Evolutionary conservation across 768 basidiomycete genomes (phyloP), one percentile per base, ranked within the genome.

Genomic region (Trametes punicea): DNA sequence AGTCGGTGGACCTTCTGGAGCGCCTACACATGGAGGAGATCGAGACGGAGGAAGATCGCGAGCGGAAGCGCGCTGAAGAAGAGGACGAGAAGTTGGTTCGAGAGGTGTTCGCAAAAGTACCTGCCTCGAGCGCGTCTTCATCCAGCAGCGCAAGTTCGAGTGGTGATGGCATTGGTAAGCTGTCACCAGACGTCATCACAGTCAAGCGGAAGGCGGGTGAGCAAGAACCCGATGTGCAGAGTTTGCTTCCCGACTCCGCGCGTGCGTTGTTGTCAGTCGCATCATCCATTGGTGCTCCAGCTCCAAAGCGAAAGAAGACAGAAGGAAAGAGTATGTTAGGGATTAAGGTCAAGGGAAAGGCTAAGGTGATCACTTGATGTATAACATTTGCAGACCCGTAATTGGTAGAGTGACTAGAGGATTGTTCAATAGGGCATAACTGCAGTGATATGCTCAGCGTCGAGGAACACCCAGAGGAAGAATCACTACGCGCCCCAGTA

Each of bases 21-120:
- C 77, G 84, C 49, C 67, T 91, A 31, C 78, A 74, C 5, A 70
- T 74, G 64, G 82, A 89, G 68, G 90, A 92, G 57, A 73, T 88
- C 10, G 87, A 92, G 69, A 81, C 82, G 46, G 87, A 87, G 62
- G 91, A 89, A 69, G 90, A 90, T 46, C 78, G 81, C 36, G 82
- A 84, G 65, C 77, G 77, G 67, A 82, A 78, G 69, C 74, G 76
- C 39, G 79, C 90, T 55, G 90, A 95, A 62, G 93, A 94, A 58
- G 94, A 96, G 70, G 96, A 98, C 65, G 96, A 99, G 72, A 83
- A 79, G 67, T 73, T 93, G 21, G 90, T 98, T n/a, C 78, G 84
- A 61, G 81, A 89, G 63, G 87, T 92, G 20, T 99, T 99, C 69
- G 81, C 90, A 41, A 91, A 88, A 69, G 78, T 92, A 31, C 62